Conservation (phyloP, 1,139 yeast genomes). For the Candida dubliniensis region DNA sequence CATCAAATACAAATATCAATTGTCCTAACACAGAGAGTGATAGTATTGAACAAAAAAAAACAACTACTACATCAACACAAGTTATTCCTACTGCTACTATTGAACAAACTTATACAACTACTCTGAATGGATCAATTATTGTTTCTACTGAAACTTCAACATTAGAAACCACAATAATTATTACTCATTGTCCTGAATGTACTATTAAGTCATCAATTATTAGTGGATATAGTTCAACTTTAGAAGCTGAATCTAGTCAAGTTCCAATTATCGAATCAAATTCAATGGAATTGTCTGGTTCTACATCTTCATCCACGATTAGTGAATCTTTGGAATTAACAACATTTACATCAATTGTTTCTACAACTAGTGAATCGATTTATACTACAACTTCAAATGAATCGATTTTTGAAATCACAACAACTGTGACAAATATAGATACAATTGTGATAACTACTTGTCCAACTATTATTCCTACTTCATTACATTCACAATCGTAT, state of each 20-base stretch:
- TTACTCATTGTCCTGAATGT: slow-evolving; percentile 1
- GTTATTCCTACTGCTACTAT: slow-evolving; percentile 3
- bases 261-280: background rate
- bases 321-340: background rate
- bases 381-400: background rate
- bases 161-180: background rate
- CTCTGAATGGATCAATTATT: slow-evolving; percentile 2
- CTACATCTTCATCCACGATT: background rate
- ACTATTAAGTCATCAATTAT: background rate
- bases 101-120: slow-evolving; percentile 2
- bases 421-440: slow-evolving; percentile 2
- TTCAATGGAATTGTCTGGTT: background rate
- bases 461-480: slow-evolving; percentile 2
- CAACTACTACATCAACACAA: background rate
- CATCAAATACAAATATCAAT: background rate
- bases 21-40: slow-evolving; percentile 1
- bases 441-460: slow-evolving; percentile 5
- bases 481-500: background rate
- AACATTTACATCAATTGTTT: background rate
- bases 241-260: background rate
- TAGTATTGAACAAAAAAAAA: no score
- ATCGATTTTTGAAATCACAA: slow-evolving; percentile 1
- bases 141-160: slow-evolving; percentile 9
- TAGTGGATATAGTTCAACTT: background rate
- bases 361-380: slow-evolving; percentile 1